phyloP scores from a whole-genome alignment of 106 monocot species.

The Allium sativum region DNA sequence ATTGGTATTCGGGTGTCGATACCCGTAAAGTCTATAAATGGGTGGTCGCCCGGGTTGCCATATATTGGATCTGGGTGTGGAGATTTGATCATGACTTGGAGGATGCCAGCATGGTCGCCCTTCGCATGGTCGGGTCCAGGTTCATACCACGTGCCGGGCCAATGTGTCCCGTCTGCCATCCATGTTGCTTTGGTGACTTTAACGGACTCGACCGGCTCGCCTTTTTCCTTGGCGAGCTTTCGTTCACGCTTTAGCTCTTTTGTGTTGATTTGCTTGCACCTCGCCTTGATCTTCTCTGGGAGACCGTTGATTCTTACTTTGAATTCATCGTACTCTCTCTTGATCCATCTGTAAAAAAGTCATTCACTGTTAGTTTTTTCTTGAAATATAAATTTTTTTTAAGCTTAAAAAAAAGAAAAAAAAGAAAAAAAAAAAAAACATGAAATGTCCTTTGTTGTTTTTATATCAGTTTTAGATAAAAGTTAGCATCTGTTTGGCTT shows the following conservation, averaged over 20 bases:
- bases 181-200: conserved; percentile 47
- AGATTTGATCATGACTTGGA: conserved; percentile 76
- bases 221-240: conserved; percentile 42
- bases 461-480: background rate
- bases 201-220: conserved; percentile 15
- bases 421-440: background rate
- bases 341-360: conserved; percentile 38
- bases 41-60: conserved; percentile 49
- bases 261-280: conserved; percentile 34
- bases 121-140: conserved; percentile 57
- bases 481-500: background rate
- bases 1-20: conserved; percentile 66
- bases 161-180: conserved; percentile 90
- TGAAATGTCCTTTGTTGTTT: background rate
- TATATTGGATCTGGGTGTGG: conserved; percentile 35
- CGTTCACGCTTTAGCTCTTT: conserved; percentile 26
- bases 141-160: conserved; percentile 73
- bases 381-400: no score
- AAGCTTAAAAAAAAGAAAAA: no score
- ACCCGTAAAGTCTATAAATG: conserved; percentile 62
- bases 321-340: conserved; percentile 94
- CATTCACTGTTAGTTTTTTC: background rate
- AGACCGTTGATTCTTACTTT: conserved; percentile 81
- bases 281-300: conserved; percentile 53
- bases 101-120: conserved; percentile 83